These are phyloP conservation scores for Starmera pachycereana DNA, from an alignment of 805 yeast genomes.

Conservation along the genomic window DNA sequence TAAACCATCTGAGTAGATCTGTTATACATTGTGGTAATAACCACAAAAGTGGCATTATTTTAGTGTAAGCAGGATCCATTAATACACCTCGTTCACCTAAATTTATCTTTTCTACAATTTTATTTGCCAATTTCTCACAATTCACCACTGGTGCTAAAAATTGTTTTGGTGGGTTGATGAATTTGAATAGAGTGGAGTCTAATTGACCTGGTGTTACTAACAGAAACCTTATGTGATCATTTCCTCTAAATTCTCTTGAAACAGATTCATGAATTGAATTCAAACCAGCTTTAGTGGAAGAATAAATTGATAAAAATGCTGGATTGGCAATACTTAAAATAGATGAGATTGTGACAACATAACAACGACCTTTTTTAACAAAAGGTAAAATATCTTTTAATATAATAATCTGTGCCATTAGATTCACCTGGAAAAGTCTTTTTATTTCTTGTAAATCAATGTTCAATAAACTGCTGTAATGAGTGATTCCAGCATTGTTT, in stretches of 20 bases:
- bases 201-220: slow-evolving; percentile 81
- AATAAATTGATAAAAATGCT: slow-evolving; percentile 52
- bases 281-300: slow-evolving; percentile 79
- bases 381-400: slow-evolving; percentile 63
- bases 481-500: slow-evolving; percentile 76
- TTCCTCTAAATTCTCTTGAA: slow-evolving; percentile 53
- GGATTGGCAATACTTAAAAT: slow-evolving; percentile 76
- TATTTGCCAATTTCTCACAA: slow-evolving; percentile 44
- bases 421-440: slow-evolving; percentile 49
- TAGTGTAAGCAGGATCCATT: slow-evolving; percentile 63
- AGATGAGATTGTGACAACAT: slow-evolving; percentile 69
- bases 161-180: slow-evolving; percentile 63
- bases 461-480: slow-evolving; percentile 38
- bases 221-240: slow-evolving; percentile 54
- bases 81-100: slow-evolving; percentile 63
- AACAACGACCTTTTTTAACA: slow-evolving; percentile 47
- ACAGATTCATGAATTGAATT: slow-evolving; percentile 78
- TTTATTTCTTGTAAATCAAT: slow-evolving; percentile 43
- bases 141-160: slow-evolving; percentile 72
- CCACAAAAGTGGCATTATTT: slow-evolving; percentile 57
- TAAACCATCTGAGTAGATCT: slow-evolving; percentile 30
- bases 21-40: slow-evolving; percentile 54
- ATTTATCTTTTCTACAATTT: slow-evolving; percentile 42
- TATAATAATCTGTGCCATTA: slow-evolving; percentile 54
- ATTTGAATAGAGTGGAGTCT: slow-evolving; percentile 63